These are phyloP conservation scores for Candida tetrigidarum DNA, from an alignment of 1,139 yeast genomes.

Conservation along the genomic window DNA sequence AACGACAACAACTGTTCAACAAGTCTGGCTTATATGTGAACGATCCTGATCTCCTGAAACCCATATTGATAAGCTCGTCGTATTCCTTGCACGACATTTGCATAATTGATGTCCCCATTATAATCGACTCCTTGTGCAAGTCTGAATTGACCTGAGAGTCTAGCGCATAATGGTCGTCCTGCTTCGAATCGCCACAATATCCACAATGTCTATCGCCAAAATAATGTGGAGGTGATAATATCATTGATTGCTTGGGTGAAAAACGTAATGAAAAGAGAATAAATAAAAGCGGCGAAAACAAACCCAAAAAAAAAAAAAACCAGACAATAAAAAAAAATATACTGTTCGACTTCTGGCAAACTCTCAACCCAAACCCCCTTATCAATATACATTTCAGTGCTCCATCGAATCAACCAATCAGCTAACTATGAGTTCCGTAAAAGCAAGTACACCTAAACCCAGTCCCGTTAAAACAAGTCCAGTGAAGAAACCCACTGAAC, in stretches of 20 bases:
- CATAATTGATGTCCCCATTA: constrained; percentile 56
- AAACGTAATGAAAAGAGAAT: neutral
- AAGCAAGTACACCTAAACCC: neutral
- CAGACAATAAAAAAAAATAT: neutral
- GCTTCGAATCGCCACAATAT: constrained; percentile 60
- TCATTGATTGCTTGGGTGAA: constrained; percentile 3
- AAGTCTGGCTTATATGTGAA: constrained; percentile 77
- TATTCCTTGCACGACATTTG: constrained; percentile 56
- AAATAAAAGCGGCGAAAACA: neutral
- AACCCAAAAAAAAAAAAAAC: neutral
- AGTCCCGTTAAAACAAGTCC: constrained; percentile 21
- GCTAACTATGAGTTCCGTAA: neutral
- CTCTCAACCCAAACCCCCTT: too few relatives aligned
- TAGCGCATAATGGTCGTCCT: constrained; percentile 38
- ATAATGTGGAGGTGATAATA: constrained; percentile 25
- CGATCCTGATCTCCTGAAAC: constrained; percentile 79
- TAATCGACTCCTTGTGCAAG: constrained; percentile 27
- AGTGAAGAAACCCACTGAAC: constrained; percentile 17
- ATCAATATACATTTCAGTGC: too few relatives aligned
- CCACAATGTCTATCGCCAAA: constrained; percentile 54
- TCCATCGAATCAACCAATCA: too few relatives aligned
- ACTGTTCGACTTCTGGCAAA: too few relatives aligned
- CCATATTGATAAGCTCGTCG: constrained; percentile 67
- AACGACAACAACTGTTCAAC: constrained; percentile 77
- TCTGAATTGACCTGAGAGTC: constrained; percentile 23